Evolutionary conservation across 2,329 filamentous ascomycete species (phyloP).

Genomic region (Calonectria crousiana): DNA sequence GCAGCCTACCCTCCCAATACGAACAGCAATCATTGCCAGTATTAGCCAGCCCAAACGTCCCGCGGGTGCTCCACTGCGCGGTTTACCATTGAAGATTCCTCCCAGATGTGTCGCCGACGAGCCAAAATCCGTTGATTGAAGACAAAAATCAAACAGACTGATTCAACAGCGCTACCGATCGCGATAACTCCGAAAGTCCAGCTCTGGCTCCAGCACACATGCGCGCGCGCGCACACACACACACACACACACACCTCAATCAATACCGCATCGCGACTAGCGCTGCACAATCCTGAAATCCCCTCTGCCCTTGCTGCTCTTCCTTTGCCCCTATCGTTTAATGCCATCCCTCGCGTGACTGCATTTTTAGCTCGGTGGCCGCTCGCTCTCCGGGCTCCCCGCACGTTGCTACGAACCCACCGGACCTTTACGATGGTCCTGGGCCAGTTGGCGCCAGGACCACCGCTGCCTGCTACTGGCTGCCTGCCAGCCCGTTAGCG

Average conservation of each 20-base stretch:
- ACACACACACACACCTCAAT: not conserved
- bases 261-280: not conserved
- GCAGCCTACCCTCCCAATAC: not conserved
- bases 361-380: not conserved
- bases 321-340: not conserved
- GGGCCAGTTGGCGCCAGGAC: not conserved
- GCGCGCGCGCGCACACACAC: no score
- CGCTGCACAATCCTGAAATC: not conserved
- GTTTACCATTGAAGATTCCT: not conserved
- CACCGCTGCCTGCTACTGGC: not conserved
- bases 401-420: constrained; percentile 1
- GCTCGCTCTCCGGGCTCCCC: not conserved
- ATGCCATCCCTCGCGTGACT: constrained; percentile 2
- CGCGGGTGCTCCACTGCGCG: not conserved
- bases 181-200: not conserved
- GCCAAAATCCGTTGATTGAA: not conserved
- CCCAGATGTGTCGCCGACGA: not conserved
- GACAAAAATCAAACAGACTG: not conserved
- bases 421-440: not conserved
- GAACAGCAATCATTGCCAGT: not conserved
- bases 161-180: not conserved
- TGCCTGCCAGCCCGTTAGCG: not conserved
- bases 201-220: not conserved
- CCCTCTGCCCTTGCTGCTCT: not conserved
- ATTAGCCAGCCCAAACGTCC: not conserved